phyloP scores from a whole-genome alignment of 202 grass and related monocot genomes.

The Miscanthus sacchariflorus region DNA sequence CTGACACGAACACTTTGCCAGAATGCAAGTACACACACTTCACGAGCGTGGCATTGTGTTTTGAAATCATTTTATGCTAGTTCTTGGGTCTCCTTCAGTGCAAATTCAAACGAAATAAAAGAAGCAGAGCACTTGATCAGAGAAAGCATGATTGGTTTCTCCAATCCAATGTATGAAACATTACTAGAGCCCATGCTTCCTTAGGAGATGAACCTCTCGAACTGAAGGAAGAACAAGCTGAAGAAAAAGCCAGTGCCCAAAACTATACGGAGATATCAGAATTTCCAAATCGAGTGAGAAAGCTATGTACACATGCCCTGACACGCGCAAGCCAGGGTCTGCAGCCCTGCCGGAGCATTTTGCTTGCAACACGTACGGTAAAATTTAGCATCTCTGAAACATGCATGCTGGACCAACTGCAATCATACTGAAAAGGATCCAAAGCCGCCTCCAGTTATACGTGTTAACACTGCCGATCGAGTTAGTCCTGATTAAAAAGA shows the following conservation, averaged over 20 bases:
- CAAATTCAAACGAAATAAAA: background rate
- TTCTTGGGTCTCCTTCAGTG: background rate
- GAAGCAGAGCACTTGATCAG: background rate
- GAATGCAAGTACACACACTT: background rate
- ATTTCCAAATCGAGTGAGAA: constrained; percentile 32
- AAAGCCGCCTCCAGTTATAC: background rate
- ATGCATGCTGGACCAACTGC: constrained; percentile 22
- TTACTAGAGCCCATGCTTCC: no score
- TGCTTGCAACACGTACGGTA: background rate
- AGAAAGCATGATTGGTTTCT: background rate
- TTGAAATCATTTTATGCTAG: background rate
- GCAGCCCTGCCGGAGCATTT: constrained; percentile 34
- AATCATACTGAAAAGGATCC: constrained; percentile 42
- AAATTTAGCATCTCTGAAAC: constrained; percentile 44
- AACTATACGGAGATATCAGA: background rate
- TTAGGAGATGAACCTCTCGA: background rate
- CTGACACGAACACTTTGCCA: background rate
- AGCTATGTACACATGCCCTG: background rate
- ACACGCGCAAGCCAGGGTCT: constrained; percentile 19
- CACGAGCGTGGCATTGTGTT: background rate
- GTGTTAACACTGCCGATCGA: background rate
- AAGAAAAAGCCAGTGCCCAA: background rate
- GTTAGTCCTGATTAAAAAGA: no score
- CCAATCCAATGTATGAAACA: no score
- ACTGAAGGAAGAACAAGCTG: background rate